Evolutionary conservation across 139 green algal species (phyloP), one percentile per base, ranked within the genome.

Genomic region (Closterium sp.): DNA sequence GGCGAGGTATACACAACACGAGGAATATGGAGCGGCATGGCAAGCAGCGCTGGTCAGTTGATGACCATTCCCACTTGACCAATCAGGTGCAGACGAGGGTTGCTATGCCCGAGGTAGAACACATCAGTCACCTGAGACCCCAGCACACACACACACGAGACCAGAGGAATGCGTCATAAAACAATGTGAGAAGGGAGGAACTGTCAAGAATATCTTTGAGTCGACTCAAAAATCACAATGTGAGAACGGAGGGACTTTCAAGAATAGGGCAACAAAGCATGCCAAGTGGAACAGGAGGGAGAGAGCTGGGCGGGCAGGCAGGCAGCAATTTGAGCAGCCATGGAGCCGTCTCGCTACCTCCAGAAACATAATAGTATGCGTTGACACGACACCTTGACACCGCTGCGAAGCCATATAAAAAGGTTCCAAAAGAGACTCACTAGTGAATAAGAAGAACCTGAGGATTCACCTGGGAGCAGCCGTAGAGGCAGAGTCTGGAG

Each of bases 21-120:
- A 90, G 43, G 30, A n/a, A n/a, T n/a, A n/a, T n/a, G n/a, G n/a
- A n/a, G n/a, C n/a, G n/a, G n/a, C n/a, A n/a, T n/a, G n/a, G n/a
- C n/a, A n/a, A n/a, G n/a, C n/a, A n/a, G n/a, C n/a, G n/a, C n/a
- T n/a, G n/a, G 90, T 93, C 83, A 94, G 93, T 25, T 94, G 69
- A 93, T 90, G 32, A 94, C 91, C 32, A 94, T 84, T 10, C 91
- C 43, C 21, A 87, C n/a, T 91, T 94, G 93, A 25, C 93, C 89
- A n/a, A 30, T 19, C 16, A 76, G 55, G 16, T 76, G 55, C 55
- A 76, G 55, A 76, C 55, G 12, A 19, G 55, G 23, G 55, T 76
- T 76, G 25, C 55, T 76, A 28, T 76, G 55, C 12, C 55, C 55
- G 55, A 76, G 55, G 55, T 76, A 76, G 25, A 76, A 76, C 55